phyloP scores from a whole-genome alignment of 805 yeast genomes.

The Kazachstania kunashirensis region DNA sequence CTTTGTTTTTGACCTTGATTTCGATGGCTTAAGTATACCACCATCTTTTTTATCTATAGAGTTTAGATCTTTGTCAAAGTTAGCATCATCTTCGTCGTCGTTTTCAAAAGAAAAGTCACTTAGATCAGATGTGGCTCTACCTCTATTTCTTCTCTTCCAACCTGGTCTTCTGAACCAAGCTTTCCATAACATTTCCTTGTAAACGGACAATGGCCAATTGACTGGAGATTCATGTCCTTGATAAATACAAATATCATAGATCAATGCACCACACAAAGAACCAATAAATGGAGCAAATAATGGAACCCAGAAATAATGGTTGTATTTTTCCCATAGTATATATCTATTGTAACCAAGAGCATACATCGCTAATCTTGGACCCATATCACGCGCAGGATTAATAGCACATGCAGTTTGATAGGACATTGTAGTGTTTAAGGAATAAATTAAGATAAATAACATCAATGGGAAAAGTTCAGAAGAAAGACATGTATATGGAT shows the following conservation, averaged over 20 bases:
- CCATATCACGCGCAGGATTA: conserved; percentile 47
- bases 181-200: conserved; percentile 8
- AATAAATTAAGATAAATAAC: conserved; percentile 36
- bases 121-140: conserved; percentile 20
- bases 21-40: not conserved
- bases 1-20: conserved; percentile 10
- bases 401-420: conserved; percentile 48
- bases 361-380: conserved; percentile 42
- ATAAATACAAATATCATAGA: conserved; percentile 43
- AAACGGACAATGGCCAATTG: conserved; percentile 32
- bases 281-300: conserved; percentile 43
- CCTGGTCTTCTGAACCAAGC: conserved; percentile 29
- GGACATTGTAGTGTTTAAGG: conserved; percentile 40
- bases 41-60: not conserved
- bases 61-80: not conserved
- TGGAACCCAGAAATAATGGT: conserved; percentile 46
- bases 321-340: conserved; percentile 31
- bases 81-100: conserved; percentile 9
- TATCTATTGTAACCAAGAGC: conserved; percentile 39
- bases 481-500: conserved; percentile 40
- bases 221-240: conserved; percentile 45
- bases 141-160: conserved; percentile 21
- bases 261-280: conserved; percentile 37
- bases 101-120: conserved; percentile 23
- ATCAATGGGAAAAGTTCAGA: conserved; percentile 40